These are phyloP conservation scores for Talaromyces sp. DNA, from an alignment of 2,329 filamentous ascomycete genomes.

Conservation along the genomic window DNA sequence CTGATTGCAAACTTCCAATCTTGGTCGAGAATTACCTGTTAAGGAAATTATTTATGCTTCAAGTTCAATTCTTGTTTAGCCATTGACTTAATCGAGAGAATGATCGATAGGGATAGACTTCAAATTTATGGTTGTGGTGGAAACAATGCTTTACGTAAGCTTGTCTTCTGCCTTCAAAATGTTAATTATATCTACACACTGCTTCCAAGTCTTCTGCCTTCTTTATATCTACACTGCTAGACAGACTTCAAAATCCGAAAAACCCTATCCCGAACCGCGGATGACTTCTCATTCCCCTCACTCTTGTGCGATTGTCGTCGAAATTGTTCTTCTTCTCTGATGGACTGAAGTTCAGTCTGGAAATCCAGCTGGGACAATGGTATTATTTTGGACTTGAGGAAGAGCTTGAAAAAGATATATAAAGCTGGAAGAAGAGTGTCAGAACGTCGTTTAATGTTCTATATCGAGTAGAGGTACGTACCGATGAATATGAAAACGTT, in stretches of 20 bases:
- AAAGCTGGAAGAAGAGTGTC: not conserved
- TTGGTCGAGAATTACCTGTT: not conserved
- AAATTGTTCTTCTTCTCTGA: constrained; percentile 2
- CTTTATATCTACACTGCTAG: not conserved
- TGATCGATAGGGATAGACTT: not conserved
- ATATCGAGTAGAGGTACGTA: constrained; percentile 40
- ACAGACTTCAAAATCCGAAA: not conserved
- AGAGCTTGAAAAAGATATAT: constrained; percentile 17
- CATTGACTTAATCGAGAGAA: not conserved
- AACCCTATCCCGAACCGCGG: not conserved
- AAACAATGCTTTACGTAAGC: no score
- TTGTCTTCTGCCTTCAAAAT: no score
- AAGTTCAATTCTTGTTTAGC: not conserved
- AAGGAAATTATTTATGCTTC: not conserved
- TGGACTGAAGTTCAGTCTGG: constrained; percentile 10
- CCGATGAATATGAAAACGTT: constrained; percentile 57
- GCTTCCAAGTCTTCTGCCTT: no score
- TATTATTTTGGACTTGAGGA: constrained; percentile 16
- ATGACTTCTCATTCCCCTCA: not conserved
- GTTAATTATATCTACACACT: no score
- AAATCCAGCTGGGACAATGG: constrained; percentile 13
- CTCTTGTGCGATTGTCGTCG: not conserved
- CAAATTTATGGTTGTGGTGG: no score
- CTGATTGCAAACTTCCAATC: not conserved
- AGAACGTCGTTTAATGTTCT: not conserved